A percentile compares a stretch with the other conserved stretches of the same genome.
Evolutionary conservation across 164 flowering plant species (phyloP).

Genomic region (Umbilicus rupestris): DNA sequence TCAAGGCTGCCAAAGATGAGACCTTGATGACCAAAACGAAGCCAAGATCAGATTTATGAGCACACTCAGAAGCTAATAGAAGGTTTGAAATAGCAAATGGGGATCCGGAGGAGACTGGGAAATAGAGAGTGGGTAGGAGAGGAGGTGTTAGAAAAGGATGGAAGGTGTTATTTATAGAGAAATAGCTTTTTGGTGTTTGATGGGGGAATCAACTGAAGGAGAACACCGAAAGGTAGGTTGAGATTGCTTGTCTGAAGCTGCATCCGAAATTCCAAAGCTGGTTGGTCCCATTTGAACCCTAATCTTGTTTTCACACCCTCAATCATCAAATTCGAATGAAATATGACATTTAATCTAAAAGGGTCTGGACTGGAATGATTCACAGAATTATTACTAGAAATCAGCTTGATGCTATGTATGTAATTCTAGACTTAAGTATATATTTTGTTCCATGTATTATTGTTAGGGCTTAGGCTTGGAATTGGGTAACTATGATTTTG

Average conservation of each 20-base stretch:
- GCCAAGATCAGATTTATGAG: conserved; percentile 1
- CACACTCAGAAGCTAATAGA: conserved; percentile 19
- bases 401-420: too few species aligned
- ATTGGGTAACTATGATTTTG: too few species aligned
- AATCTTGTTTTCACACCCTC: background rate
- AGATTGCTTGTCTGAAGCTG: conserved; percentile 46
- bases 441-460: too few species aligned
- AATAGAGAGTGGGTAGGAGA: background rate
- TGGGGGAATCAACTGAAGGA: conserved; percentile 6
- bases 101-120: background rate
- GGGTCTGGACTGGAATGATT: too few species aligned
- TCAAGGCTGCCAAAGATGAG: too few species aligned
- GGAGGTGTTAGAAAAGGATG: conserved; percentile 14
- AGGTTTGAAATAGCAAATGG: conserved; percentile 13
- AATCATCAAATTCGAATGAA: conserved; percentile 18
- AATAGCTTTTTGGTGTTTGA: conserved; percentile 30
- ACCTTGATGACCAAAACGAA: background rate
- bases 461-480: too few species aligned
- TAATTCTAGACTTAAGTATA: too few species aligned
- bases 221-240: conserved; percentile 42
- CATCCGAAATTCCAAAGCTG: conserved; percentile 40
- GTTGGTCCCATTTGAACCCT: conserved; percentile 14
- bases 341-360: conserved; percentile 24
- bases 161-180: conserved; percentile 17
- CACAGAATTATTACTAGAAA: too few species aligned